Percentiles rank a stretch among this genome's conserved stretches.
Evolutionary conservation across 2,329 filamentous ascomycete genomes (phyloP).

Genomic region (Aspergillus sp.): DNA sequence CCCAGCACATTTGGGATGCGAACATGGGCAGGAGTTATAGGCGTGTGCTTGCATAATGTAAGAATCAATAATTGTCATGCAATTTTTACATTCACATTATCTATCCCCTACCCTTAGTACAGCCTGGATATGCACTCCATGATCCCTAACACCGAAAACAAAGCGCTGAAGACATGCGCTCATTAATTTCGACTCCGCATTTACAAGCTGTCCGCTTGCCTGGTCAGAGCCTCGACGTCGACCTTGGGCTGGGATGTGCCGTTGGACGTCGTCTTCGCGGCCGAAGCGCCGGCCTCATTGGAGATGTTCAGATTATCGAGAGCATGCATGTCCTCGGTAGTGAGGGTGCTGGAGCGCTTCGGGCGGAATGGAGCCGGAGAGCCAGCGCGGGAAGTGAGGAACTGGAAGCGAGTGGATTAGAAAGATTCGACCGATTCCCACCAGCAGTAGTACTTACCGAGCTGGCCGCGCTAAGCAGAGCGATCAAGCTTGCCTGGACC

Average conservation of each 20-base stretch:
- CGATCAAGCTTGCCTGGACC: slow-evolving; percentile 79
- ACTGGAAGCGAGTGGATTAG: slow-evolving; percentile 40
- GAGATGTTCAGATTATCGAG: slow-evolving; percentile 30
- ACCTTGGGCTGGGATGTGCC: slow-evolving; percentile 22
- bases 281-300: slow-evolving; percentile 9
- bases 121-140: too few relatives aligned
- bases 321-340: slow-evolving; percentile 35
- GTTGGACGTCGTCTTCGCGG: slow-evolving; percentile 13
- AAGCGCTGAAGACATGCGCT: too few relatives aligned
- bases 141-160: too few relatives aligned
- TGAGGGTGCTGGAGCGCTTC: slow-evolving; percentile 44
- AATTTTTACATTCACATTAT: too few relatives aligned
- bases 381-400: slow-evolving; percentile 59
- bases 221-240: slow-evolving; percentile 30
- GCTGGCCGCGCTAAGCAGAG: slow-evolving; percentile 73
- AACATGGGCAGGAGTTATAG: too few relatives aligned
- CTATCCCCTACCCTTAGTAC: too few relatives aligned
- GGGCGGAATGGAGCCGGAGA: slow-evolving; percentile 58
- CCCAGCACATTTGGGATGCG: too few relatives aligned
- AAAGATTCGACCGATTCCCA: background rate
- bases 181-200: too few relatives aligned
- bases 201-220: slow-evolving; percentile 26
- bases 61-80: too few relatives aligned
- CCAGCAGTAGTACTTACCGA: slow-evolving; percentile 51
- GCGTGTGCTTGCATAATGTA: too few relatives aligned